Base-by-base conservation (phyloP, 2,329 filamentous ascomycete species). In the Fusarium longipes region DNA sequence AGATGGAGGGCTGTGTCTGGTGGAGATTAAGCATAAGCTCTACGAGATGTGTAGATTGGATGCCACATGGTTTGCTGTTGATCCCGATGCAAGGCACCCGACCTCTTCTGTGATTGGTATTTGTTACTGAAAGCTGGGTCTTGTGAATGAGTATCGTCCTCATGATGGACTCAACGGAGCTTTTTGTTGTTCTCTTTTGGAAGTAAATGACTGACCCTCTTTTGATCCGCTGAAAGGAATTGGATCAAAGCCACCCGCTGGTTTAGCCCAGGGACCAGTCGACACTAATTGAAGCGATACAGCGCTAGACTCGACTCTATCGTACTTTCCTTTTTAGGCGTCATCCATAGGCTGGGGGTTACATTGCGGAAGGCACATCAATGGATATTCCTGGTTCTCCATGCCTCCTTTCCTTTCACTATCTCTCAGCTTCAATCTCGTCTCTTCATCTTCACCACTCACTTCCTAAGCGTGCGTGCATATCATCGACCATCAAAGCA, bases 221-320 rank as follows among this genome's bases (percentile, higher is more conserved):
- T 47, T 40, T 43, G 58, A 29, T 44, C 42, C 49, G 18, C 44
- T 24, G 12, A 43, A n/a, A n/a, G 24, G 40, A 43, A 14, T 17
- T 43, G 20, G 40, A 17, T 12, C n/a, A 14, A 48, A 67, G 58
- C 70, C 70, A 72, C 59, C 59, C 57, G 60, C 44, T 55, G 48
- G 35, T 52, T 59, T 49, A 38, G 22, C 12, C 22, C 32, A 38
- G 33, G 45, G 45, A 27, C 44, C 22, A 38, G 30, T 48, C 30
- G 45, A 48, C 6, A 48, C 9, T 32, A 17, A 47, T 22, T 32
- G 17, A 32, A 22, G 32, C 35, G 27, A 72, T 70, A 68, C 17
- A 27, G 45, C 70, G 63, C 68, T 70, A 72, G 57, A 27, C 67
- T 40, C 29, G 4, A n/a, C 22, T 38, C 45, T 27, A 49, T 22